Base-by-base conservation (phyloP, 148 eudicot genomes). In the Fagopyrum homotropicum region DNA sequence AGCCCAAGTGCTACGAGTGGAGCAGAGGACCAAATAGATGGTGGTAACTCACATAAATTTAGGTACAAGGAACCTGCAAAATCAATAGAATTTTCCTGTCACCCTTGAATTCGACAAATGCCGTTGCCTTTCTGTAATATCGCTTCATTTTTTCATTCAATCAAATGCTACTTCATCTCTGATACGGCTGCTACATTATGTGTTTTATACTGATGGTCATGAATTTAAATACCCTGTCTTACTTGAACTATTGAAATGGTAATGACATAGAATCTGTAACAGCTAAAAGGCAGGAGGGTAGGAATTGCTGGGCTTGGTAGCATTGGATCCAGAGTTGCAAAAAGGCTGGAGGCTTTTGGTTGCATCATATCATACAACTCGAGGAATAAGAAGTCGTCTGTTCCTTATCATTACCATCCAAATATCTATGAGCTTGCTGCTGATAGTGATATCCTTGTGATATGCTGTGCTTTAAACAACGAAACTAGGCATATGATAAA, bases 301-400 rank as follows among this genome's bases (percentile, higher is more conserved):
- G 88, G 85, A 72, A 77, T 85, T 17, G 72, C 82, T 17, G 88
- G 88, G 5, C 57, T 85, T 16, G 88, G 88, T 72, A 80, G 73
- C 75, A 83, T 85, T 55, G 88, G 88, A 15, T 80, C 49, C 12
- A 72, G 45, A 57, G 56, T 82, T 66, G 88, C 85, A 9, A 80
- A 77, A 70, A 76, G 85, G 73, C 81, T 81, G 4, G 79, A 82
- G 72, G 77, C 82, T 11, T 79, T 85, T 50, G 80, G 83, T 59
- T 85, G 85, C 73, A 54, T 6, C 9, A 77, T 85, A 54, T 51
- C 72, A 11, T 85, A 85, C 82, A 82, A 66, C 78, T 85, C 88
- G 0, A 78, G 84, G 73, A 66, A 59, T 19, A 69, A 80, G 78
- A 85, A 85, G 35, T 57, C 60, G 35, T 57, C 60, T 50, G 77